Base-by-base conservation (phyloP, 2,329 filamentous ascomycete species). In the Alternaria sp. region DNA sequence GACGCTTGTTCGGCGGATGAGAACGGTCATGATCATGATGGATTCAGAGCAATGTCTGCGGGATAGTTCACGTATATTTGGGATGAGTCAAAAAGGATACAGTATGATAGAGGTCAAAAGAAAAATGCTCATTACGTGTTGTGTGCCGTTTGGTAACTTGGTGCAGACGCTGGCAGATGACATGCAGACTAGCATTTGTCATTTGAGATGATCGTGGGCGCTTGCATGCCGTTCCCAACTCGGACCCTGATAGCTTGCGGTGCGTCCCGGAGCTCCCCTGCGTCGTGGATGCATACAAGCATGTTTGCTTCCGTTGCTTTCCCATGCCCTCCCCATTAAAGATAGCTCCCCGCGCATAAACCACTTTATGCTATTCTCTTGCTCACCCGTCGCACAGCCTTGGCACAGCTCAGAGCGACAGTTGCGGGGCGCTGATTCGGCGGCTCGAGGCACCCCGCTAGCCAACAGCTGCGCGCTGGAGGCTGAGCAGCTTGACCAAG, bases 401-500 rank as follows among this genome's bases (percentile, higher is more conserved):
- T 65, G 64, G 66, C 62, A 60, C 62, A 56, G 43, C 22, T 34
- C 44, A 49, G 54, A 44, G 51, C 46, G 30, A 44, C 44, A n/a
- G 48, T 34, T 46, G 60, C 64, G 61, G 64, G 68, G 60, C 60
- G 62, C 58, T 71, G 65, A 65, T 72, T 69, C 62, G 70, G 69
- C 70, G 66, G 68, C 69, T 74, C 65, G 46, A 65, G 53, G 63
- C 65, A 70, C 73, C 70, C 72, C 74, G 65, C 74, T 71, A 72
- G 61, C 63, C 67, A 71, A 65, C 71, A 71, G 66, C 70, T 73
- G 60, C 60, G 51, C 57, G 59, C 65, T 60, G 66, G 73, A 75
- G 72, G 74, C 74, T 76, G 74, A 75, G 74, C 71, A 73, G 67
- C 72, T 72, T 67, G 63, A 65, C 64, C 50, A 54, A 54, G 53